Evolutionary conservation across 176 grass and related monocot genomes (phyloP).

Genomic region (Miscanthus lutarioriparius): DNA sequence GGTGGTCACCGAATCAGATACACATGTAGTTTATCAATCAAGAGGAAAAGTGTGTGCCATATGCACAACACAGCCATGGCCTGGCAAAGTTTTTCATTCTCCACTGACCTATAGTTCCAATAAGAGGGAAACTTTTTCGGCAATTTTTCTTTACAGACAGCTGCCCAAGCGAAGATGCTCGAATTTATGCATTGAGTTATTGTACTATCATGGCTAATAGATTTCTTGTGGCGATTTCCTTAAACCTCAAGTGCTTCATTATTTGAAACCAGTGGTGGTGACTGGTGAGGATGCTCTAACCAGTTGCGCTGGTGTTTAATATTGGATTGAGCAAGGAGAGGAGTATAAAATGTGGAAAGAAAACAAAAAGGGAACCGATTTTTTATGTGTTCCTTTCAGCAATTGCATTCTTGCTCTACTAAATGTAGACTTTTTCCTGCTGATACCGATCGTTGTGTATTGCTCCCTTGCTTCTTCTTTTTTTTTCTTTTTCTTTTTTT

Average conservation of each 20-base stretch:
- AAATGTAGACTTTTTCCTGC: constrained; percentile 6
- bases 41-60: not conserved
- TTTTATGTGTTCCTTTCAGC: constrained; percentile 60
- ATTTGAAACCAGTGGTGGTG: constrained; percentile 22
- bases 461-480: not conserved
- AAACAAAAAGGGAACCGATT: constrained; percentile 56
- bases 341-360: constrained; percentile 31
- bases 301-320: not conserved
- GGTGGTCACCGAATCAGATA: not conserved
- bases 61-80: not conserved
- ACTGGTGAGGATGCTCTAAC: constrained; percentile 33
- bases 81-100: constrained; percentile 36
- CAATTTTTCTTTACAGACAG: constrained; percentile 41
- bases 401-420: constrained; percentile 35
- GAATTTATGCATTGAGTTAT: not conserved
- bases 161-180: constrained; percentile 19
- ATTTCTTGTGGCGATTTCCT: not conserved
- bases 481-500: too few relatives aligned
- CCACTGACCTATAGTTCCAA: constrained; percentile 25
- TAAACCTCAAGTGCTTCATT: constrained; percentile 7
- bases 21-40: not conserved
- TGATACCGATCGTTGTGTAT: not conserved
- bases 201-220: not conserved
- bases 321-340: constrained; percentile 12
- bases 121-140: not conserved